Conservation (phyloP, 768 basidiomycete species). For the Kwoniella newhampshirensis region DNA sequence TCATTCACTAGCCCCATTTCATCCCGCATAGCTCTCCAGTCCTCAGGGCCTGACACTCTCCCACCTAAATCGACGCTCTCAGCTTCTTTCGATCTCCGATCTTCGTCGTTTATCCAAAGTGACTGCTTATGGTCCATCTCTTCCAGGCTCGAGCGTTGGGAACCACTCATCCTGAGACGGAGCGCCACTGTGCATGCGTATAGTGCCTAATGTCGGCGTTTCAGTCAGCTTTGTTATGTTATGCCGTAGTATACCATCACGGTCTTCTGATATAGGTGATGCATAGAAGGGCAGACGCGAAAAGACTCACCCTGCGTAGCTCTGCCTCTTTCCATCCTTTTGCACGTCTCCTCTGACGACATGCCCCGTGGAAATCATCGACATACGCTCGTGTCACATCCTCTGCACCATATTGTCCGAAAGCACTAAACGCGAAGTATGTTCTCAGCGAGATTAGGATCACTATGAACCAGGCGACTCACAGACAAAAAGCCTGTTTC, state of each 20-base stretch:
- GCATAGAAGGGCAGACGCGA: not conserved
- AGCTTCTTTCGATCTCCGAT: slow-evolving; percentile 26
- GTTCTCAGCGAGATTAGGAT: not conserved
- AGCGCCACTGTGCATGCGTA: slow-evolving; percentile 35
- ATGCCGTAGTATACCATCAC: too few species aligned
- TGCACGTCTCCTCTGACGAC: slow-evolving; percentile 22
- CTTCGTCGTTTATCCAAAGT: slow-evolving; percentile 40
- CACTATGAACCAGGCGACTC: slow-evolving; percentile 23
- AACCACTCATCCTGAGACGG: slow-evolving; percentile 13
- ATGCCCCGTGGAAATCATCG: slow-evolving; percentile 34
- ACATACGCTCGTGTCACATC: slow-evolving; percentile 49
- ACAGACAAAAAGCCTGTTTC: slow-evolving; percentile 54
- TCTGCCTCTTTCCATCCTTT: slow-evolving; percentile 38
- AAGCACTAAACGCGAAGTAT: slow-evolving; percentile 23
- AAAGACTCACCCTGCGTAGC: slow-evolving; percentile 36
- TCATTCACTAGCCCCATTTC: slow-evolving; percentile 40
- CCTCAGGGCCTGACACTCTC: slow-evolving; percentile 51
- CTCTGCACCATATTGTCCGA: slow-evolving; percentile 38
- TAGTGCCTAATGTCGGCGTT: slow-evolving; percentile 31
- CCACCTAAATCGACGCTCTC: slow-evolving; percentile 37
- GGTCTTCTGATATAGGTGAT: too few species aligned
- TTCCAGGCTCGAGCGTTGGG: slow-evolving; percentile 25
- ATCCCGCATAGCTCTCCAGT: slow-evolving; percentile 51
- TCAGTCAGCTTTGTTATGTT: too few species aligned
- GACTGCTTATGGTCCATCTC: slow-evolving; percentile 43